Evolutionary conservation across 352 stramenopile species (phyloP).

Genomic region (Plasmopara viticola): DNA sequence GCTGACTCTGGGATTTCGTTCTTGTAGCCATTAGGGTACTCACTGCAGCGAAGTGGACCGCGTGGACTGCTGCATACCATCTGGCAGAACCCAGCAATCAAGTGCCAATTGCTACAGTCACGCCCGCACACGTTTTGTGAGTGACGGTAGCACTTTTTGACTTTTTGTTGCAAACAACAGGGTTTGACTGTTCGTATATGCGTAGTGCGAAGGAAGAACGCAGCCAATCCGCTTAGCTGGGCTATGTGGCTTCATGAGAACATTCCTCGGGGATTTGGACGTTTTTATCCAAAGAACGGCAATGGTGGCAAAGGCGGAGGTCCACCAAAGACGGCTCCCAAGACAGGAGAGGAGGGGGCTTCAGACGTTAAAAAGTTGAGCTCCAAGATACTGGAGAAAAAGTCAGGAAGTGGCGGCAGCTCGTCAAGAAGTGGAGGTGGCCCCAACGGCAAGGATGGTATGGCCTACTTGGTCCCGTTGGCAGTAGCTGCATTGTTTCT

Average conservation of each 20-base stretch:
- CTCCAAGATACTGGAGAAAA: constrained; percentile 44
- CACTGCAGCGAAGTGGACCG: constrained; percentile 48
- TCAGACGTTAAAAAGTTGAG: constrained; percentile 65
- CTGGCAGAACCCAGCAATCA: constrained; percentile 29
- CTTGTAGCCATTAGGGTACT: constrained; percentile 59
- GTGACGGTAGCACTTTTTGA: constrained; percentile 7
- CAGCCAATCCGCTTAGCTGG: constrained; percentile 54
- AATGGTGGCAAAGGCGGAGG: constrained; percentile 31
- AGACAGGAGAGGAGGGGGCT: constrained; percentile 37
- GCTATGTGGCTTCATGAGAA: constrained; percentile 75
- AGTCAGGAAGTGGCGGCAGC: constrained; percentile 25
- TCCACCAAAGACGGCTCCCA: constrained; percentile 49
- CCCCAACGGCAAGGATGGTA: constrained; percentile 40
- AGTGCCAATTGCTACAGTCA: constrained; percentile 47
- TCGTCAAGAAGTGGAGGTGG: constrained; percentile 28
- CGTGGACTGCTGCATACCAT: constrained; percentile 22
- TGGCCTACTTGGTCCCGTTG: constrained; percentile 71
- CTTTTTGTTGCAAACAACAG: not conserved
- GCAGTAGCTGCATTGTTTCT: constrained; percentile 69
- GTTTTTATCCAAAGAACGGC: constrained; percentile 82
- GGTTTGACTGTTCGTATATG: not conserved
- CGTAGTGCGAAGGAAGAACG: constrained; percentile 38
- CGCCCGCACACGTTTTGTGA: constrained; percentile 50
- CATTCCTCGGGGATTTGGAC: constrained; percentile 63
- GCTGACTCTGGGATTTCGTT: not conserved